Conservation (phyloP, 176 grass and related monocot genomes). For the Musa beccarii region DNA sequence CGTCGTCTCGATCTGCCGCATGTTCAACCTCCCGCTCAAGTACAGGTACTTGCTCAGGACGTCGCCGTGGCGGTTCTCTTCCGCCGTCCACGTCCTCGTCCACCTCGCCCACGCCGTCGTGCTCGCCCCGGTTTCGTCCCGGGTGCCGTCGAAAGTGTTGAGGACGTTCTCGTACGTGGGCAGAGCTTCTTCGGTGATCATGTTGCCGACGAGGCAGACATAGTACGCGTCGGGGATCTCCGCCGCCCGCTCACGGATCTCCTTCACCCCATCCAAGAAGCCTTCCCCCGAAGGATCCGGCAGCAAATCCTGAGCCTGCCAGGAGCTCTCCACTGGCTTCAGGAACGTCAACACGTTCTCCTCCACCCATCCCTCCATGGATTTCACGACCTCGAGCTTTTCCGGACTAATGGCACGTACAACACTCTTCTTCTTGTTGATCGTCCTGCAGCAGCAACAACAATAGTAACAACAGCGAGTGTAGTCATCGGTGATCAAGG, state of each 20-base stretch:
- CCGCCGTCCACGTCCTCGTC: constrained; percentile 20
- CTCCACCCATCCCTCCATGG: neutral
- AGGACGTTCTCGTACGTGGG: constrained; percentile 33
- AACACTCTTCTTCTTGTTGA: too few species aligned
- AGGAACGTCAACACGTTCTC: neutral
- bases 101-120: constrained; percentile 28
- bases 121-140: constrained; percentile 16
- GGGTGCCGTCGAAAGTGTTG: constrained; percentile 26
- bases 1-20: constrained; percentile 33
- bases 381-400: neutral
- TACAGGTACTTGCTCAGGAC: constrained; percentile 14
- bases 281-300: constrained; percentile 25
- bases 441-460: too few species aligned
- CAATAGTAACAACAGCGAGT: too few species aligned
- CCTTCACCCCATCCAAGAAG: constrained; percentile 26
- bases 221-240: constrained; percentile 39
- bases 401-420: neutral
- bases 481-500: too few species aligned
- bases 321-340: neutral
- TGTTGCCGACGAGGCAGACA: constrained; percentile 41
- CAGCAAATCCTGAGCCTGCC: constrained; percentile 16
- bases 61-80: constrained; percentile 25
- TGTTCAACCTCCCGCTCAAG: constrained; percentile 12
- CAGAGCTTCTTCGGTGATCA: constrained; percentile 40
- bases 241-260: constrained; percentile 18